phyloP scores from a whole-genome alignment of 202 grass and related monocot genomes.

The Panicum hallii region DNA sequence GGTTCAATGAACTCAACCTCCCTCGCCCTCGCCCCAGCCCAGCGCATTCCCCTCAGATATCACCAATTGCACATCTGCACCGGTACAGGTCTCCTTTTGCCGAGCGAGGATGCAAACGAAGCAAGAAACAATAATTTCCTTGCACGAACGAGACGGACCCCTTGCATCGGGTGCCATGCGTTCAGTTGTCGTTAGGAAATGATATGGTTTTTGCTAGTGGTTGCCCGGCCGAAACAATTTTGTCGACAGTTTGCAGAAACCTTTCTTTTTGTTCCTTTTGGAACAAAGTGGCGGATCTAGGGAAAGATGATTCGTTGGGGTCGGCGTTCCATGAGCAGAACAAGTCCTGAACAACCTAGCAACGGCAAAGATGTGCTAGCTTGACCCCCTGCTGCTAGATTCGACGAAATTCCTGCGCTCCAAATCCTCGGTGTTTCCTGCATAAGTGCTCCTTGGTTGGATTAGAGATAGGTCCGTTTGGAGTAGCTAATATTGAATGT shows the following conservation, averaged over 20 bases:
- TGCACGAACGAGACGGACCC: not conserved
- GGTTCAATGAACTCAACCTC: conserved; percentile 46
- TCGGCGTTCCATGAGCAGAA: not conserved
- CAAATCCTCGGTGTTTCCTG: too few species aligned
- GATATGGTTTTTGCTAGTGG: not conserved
- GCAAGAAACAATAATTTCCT: not conserved
- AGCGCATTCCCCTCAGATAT: conserved; percentile 4
- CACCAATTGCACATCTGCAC: not conserved
- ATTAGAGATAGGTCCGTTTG: too few species aligned
- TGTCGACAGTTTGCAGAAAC: not conserved
- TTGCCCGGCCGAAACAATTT: not conserved
- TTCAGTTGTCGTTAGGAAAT: not conserved
- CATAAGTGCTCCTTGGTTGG: too few species aligned
- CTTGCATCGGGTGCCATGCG: not conserved
- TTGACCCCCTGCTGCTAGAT: too few species aligned
- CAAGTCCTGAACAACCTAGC: not conserved
- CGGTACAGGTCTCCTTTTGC: not conserved
- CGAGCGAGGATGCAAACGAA: not conserved
- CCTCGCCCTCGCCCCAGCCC: not conserved
- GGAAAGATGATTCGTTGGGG: not conserved
- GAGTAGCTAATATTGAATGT: too few species aligned
- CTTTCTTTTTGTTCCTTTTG: not conserved
- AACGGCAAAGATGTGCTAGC: not conserved
- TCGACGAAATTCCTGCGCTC: too few species aligned
- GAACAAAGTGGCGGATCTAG: not conserved